Evolutionary conservation across 2,329 filamentous ascomycete genomes (phyloP), one percentile per base, ranked within the genome.

Genomic region (Talaromyces sp.): DNA sequence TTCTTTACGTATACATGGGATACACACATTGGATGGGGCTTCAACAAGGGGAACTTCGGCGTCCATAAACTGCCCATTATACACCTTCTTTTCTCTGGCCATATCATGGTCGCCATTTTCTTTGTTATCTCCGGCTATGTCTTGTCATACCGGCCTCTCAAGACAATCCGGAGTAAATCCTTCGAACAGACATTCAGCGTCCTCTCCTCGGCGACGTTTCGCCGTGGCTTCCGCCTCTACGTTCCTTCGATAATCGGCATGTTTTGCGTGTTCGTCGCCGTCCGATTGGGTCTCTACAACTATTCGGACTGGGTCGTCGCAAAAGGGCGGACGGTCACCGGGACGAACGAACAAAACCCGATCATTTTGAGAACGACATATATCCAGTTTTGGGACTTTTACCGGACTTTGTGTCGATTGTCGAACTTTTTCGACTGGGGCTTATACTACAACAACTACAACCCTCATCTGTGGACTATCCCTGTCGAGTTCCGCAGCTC

Each of bases 101-200:
- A 80, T 62, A 75, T 79, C 62, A 78, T 78, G 77, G 78, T 80
- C 14, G 72, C 74, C 52, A 75, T 80, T 41, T 80, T 81, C 68
- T 81, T 81, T 64, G 74, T 80, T 35, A 74, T 81, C 27, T 80
- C 77, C 9, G 78, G 78, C 56, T 81, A 80, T 60, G 77, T 78
- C n/a, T 70, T 80, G 53, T 78, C 77, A 29, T 75, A 75, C 60
- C 76, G 75, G 60, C 75, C 75, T 3, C 62, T 77, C 58, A 78
- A 73, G 62, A 67, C 71, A 41, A 75, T 77, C 58, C 73, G 72
- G 38, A 71, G 62, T 59, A 68, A 71, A 49, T 68, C 72, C 11
- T 77, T 71, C 63, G 75, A 75, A 29, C 70, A 76, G 57, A 71
- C 75, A 2, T 76, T 77, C 58, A 70, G 70, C n/a, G 67, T 68